These are phyloP conservation scores for Pisolithus thermaeus DNA, from an alignment of 1,284 basidiomycete genomes.

Conservation along the genomic window DNA sequence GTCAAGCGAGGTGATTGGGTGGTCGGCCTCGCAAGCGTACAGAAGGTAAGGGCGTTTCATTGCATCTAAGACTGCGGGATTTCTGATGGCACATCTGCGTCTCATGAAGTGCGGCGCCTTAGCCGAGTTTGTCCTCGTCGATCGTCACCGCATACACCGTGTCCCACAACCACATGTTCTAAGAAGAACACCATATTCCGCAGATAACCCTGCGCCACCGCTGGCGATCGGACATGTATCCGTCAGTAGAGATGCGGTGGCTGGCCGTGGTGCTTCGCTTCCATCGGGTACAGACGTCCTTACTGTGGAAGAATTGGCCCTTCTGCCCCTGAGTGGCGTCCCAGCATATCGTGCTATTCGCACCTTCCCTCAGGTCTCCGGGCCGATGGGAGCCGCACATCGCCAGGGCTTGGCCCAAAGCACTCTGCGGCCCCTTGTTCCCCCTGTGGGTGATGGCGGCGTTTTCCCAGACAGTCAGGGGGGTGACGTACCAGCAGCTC, in stretches of 20 bases:
- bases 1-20: constrained; percentile 78
- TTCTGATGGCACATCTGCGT: constrained; percentile 5
- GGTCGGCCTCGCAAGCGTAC: constrained; percentile 67
- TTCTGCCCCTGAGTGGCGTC: constrained; percentile 72
- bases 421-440: constrained; percentile 22
- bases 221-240: background rate
- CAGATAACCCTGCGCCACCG: background rate
- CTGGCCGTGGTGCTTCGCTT: constrained; percentile 3
- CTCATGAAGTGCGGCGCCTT: constrained; percentile 66
- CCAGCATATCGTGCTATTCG: constrained; percentile 74
- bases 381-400: constrained; percentile 21
- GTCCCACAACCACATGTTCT: constrained; percentile 51
- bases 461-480: constrained; percentile 22
- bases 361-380: constrained; percentile 39
- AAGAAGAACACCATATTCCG: constrained; percentile 15
- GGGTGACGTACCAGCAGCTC: constrained; percentile 10
- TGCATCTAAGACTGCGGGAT: constrained; percentile 5
- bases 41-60: constrained; percentile 53
- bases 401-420: constrained; percentile 21
- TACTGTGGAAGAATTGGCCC: constrained; percentile 71
- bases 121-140: constrained; percentile 76
- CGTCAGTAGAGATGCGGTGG: background rate
- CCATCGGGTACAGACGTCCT: constrained; percentile 22
- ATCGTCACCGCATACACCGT: constrained; percentile 70
- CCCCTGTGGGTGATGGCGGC: constrained; percentile 20